These are phyloP conservation scores for Pyrenopolyporus hunteri DNA, from an alignment of 495 filamentous ascomycete species.

Conservation along the genomic window DNA sequence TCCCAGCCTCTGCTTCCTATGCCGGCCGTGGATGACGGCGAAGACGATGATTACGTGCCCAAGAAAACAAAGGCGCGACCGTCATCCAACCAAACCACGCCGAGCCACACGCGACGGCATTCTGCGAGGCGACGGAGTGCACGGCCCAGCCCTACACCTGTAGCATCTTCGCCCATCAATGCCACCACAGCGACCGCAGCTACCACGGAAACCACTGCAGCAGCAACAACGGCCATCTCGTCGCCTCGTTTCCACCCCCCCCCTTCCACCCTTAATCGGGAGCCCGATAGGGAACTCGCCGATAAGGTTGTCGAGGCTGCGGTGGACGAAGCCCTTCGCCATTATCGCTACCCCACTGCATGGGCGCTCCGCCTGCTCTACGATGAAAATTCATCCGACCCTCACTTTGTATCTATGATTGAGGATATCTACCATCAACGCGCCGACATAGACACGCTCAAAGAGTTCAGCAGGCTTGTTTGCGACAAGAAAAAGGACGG, in stretches of 20 bases:
- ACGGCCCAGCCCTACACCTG: conserved; percentile 20
- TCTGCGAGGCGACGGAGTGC: conserved; percentile 35
- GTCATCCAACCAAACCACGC: conserved; percentile 1
- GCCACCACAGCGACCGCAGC: neutral
- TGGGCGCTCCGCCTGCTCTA: conserved; percentile 61
- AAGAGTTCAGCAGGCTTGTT: conserved; percentile 52
- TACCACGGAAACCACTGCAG: neutral
- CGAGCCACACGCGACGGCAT: conserved; percentile 29
- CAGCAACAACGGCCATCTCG: neutral
- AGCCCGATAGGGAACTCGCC: conserved; percentile 42
- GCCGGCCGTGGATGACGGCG: conserved; percentile 24
- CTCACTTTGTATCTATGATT: conserved; percentile 53
- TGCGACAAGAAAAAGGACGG: conserved; percentile 56
- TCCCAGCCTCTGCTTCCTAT: conserved; percentile 24
- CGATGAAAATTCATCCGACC: conserved; percentile 52
- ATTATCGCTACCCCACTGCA: conserved; percentile 59
- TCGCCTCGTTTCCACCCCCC: conserved; percentile 14
- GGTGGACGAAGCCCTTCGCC: conserved; percentile 55
- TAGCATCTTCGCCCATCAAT: conserved; percentile 4
- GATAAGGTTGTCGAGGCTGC: conserved; percentile 51
- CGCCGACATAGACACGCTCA: conserved; percentile 49
- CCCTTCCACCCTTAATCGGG: conserved; percentile 24
- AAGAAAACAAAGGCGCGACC: conserved; percentile 37
- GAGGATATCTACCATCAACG: conserved; percentile 54
- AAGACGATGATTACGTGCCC: conserved; percentile 38